Evolutionary conservation across 2,329 filamentous ascomycete species (phyloP), one percentile per base, ranked within the genome.

Genomic region (Fusarium irregulare): DNA sequence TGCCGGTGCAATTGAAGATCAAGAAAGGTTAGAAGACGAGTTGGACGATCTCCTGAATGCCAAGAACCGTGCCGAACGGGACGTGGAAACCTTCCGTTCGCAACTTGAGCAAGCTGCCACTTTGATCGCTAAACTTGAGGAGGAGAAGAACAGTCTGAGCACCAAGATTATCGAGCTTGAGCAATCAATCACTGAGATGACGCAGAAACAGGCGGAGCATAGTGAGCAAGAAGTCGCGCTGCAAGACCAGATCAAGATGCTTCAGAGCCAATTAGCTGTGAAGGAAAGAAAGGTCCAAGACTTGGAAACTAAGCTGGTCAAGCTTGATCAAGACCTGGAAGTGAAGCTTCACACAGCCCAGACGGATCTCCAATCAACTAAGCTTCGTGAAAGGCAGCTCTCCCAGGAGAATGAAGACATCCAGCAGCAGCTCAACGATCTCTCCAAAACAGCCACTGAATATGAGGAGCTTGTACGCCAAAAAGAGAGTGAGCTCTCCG

Each of bases 381-480:
- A 91, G 77, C 86, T 89, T 62, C 91, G 93, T 70, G 90, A 97
- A 74, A 89, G 91, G 55, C 91, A 93, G 21, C 86, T 98, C 2
- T 79, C 89, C 3, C 89, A 91, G 7, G 95, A 99, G 76, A 97
- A 97, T 72, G 88, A 89, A 14, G 89, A 92, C 46, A 88, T 97
- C 48, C 91, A 97, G 56, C 89, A 94, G 73, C 94, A 98, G 75
- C 89, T 99, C 56, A 88, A 92, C 0, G 91, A 97, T 71, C 84
- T 99, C 20, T 96, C 96, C 1, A 90, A 93, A 50, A 98, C 95
- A 0, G 97, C 95, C 1, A 97, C 94, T 0, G 93, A 94, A 76
- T 98, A 97, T 71, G 96, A 99, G 80, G 95, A 98, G 74, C 87
- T 98, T 45, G 92, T 99, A 25, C 88, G 94, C 25, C 91, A 92